Evolutionary conservation across 164 flowering plant genomes (phyloP), one percentile per base, ranked within the genome.

Genomic region (Nelumbo lutea): DNA sequence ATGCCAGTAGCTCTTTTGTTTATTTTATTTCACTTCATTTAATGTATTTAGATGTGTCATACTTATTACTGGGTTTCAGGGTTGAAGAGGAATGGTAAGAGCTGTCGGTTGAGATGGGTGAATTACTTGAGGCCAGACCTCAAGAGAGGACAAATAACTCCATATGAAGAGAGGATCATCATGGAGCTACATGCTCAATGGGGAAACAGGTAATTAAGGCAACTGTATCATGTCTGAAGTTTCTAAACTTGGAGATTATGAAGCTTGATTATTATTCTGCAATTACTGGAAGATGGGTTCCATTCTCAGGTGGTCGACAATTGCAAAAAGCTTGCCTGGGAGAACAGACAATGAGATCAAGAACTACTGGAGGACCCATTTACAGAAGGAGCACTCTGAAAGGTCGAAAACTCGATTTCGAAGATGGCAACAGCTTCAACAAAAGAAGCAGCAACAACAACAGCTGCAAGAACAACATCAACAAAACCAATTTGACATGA

Each of bases 41-140:
- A 14, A 14, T 60, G 8, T 51, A 61, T 60, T 5, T 15, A n/a
- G 41, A 4, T 38, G 6, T 15, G 59, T 8, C 42, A 0, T 56
- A 47, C n/a, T 13, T 43, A 44, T 66, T 53, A 51, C 65, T 65
- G 61, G 50, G 68, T 40, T 66, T 38, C 75, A 93, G 98, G 98
- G 6, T 59, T 93, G 83, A 91, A 80, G 64, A 89, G 98, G 78
- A 93, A 88, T 78, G 98, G 96, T 4, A 93, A 93, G 79, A 93
- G 98, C 64, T 93, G 98, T 63, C 89, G 98, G 72, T 65, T 93
- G 77, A 86, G 97, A 68, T 93, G 98, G 98, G 97, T 93, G 73
- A 93, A 93, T 70, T 93, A 91, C 64, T 64, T 89, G 78, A 86
- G 97, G 81, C 98, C 98, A 64, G 98, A 90, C 79, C 88, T 93